phyloP scores from a whole-genome alignment of 768 basidiomycete species.

The Paxillus involutus region DNA sequence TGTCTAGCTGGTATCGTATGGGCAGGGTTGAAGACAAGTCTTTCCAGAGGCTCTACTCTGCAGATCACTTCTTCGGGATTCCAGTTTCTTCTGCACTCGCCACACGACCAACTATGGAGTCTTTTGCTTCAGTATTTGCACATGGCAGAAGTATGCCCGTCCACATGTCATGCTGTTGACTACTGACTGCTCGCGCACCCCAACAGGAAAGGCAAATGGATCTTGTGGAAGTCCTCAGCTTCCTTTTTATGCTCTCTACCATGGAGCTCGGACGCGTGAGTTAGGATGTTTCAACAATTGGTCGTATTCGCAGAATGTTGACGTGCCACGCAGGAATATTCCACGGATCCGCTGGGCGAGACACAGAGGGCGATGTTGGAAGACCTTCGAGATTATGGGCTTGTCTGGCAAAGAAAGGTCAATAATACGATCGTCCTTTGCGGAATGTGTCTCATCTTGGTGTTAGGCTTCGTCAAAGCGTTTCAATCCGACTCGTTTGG shows the following conservation, averaged over 20 bases:
- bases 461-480: slow-evolving; percentile 66
- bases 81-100: slow-evolving; percentile 92
- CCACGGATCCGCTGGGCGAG: slow-evolving; percentile 72
- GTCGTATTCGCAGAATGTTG: slow-evolving; percentile 2
- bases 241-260: slow-evolving; percentile 95
- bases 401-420: slow-evolving; percentile 85
- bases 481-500: slow-evolving; percentile 92
- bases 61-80: slow-evolving; percentile 95
- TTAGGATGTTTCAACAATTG: not conserved
- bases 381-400: slow-evolving; percentile 92
- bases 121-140: slow-evolving; percentile 87
- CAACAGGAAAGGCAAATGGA: slow-evolving; percentile 84
- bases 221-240: slow-evolving; percentile 88
- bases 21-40: not conserved
- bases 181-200: slow-evolving; percentile 11
- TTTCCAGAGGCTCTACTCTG: slow-evolving; percentile 50
- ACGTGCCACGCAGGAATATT: slow-evolving; percentile 69
- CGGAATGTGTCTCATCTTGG: slow-evolving; percentile 8
- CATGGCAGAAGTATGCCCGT: slow-evolving; percentile 67
- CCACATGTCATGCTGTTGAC: slow-evolving; percentile 4
- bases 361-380: slow-evolving; percentile 86
- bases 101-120: slow-evolving; percentile 95
- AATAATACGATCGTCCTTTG: slow-evolving; percentile 22
- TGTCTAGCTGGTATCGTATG: slow-evolving; percentile 2
- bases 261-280: slow-evolving; percentile 90